phyloP scores from a whole-genome alignment of 2,329 filamentous ascomycete species.

The Penicillium verrucosum region DNA sequence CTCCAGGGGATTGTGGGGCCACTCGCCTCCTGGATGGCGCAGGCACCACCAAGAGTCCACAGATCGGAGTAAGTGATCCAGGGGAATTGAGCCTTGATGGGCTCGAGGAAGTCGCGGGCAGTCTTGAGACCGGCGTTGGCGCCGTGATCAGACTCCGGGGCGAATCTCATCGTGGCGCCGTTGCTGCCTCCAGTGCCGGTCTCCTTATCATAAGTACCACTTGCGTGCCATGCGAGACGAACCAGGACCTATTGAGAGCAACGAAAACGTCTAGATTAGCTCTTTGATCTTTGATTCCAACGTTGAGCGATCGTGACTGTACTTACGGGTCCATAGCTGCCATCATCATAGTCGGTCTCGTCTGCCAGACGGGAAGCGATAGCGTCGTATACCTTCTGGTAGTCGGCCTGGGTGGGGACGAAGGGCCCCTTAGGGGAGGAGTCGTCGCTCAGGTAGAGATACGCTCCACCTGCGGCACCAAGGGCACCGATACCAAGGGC shows the following conservation, averaged over 20 bases:
- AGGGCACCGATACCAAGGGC: constrained; percentile 57
- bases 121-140: constrained; percentile 86
- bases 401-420: constrained; percentile 77
- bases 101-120: constrained; percentile 89
- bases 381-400: constrained; percentile 91
- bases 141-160: constrained; percentile 82
- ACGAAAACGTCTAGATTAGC: background rate
- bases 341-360: constrained; percentile 93
- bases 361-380: constrained; percentile 78
- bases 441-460: constrained; percentile 57
- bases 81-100: constrained; percentile 83
- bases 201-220: constrained; percentile 84
- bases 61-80: constrained; percentile 97
- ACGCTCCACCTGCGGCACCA: constrained; percentile 60
- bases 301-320: background rate
- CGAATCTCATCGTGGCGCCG: constrained; percentile 94
- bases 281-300: background rate
- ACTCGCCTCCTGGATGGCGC: constrained; percentile 91
- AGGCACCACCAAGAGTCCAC: constrained; percentile 86
- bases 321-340: constrained; percentile 80
- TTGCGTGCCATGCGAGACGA: constrained; percentile 89
- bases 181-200: constrained; percentile 91
- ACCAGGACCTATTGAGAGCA: constrained; percentile 60
- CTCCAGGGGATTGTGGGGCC: constrained; percentile 85
- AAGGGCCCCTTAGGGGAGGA: constrained; percentile 56